Evolutionary conservation across 2,329 filamentous ascomycete genomes (phyloP), one percentile per base, ranked within the genome.

Genomic region (Cadophora gregata): DNA sequence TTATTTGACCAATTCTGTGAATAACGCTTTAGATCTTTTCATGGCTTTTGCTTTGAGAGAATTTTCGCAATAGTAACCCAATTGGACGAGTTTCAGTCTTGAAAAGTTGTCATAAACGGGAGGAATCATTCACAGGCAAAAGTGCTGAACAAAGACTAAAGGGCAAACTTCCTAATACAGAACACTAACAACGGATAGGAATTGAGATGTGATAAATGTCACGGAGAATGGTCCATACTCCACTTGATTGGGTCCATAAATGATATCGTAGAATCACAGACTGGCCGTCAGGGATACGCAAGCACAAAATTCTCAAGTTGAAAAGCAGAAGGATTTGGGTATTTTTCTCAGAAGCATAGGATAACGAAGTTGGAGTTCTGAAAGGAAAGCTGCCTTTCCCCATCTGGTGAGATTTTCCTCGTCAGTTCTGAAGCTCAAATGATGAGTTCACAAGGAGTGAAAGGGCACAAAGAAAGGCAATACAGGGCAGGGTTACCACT

Each of bases 191-290:
- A 47, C 19, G 19, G 33, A 29, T 1, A 36, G 19, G 24, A n/a
- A 59, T 25, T 31, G 36, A 45, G n/a, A 42, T 42, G 21, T 59
- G 55, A 59, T 59, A 38, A n/a, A 36, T 59, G 7, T 14, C 19
- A 27, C 10, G 56, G 31, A 36, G n/a, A 8, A 4, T n/a, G 4
- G 8, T 36, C 29, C 10, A 31, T n/a, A 24, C 53, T 56, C 38
- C 31, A 36, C 31, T 56, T 36, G 53, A 56, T 31, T 21, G 3
- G 27, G 7, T n/a, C 51, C 33, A n/a, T 33, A n/a, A n/a, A n/a
- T n/a, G n/a, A n/a, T n/a, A n/a, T n/a, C n/a, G n/a, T n/a, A n/a
- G n/a, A n/a, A n/a, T 33, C 29, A 55, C 27, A 33, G 27, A 33
- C 51, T 55, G 19, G 19, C 27, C 21, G 9, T 16, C 33, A 14